Percentiles rank a stretch among this genome's conserved stretches.
These are phyloP conservation scores for Euphorbia schlechtendalii DNA, from an alignment of 441 rosid species.

Conservation along the genomic window DNA sequence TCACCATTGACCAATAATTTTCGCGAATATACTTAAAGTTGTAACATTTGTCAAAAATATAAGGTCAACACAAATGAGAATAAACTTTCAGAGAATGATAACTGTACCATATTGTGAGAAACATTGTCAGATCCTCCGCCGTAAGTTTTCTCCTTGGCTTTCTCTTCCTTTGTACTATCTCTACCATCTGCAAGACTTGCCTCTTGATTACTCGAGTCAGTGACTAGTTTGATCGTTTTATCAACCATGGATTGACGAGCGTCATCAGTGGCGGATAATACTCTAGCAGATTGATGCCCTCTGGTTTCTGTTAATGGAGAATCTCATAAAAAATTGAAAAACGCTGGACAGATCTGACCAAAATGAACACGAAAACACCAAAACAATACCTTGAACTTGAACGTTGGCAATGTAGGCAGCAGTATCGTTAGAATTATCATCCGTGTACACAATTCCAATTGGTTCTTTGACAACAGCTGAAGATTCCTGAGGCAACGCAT, in stretches of 20 bases:
- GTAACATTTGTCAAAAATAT: neutral
- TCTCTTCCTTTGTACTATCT: slow-evolving; percentile 10
- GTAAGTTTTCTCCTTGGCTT: neutral
- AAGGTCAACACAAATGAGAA: neutral
- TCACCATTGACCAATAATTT: slow-evolving; percentile 8
- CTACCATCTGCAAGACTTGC: slow-evolving; percentile 14
- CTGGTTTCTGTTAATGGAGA: slow-evolving; percentile 25
- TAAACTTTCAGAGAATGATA: neutral
- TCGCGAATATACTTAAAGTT: neutral
- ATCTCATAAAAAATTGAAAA: slow-evolving; percentile 18
- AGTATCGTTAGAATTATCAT: slow-evolving; percentile 18
- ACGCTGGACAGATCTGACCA: neutral
- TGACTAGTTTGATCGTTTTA: slow-evolving; percentile 45
- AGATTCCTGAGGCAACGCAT: slow-evolving; percentile 65
- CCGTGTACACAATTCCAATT: slow-evolving; percentile 44
- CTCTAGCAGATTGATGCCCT: slow-evolving; percentile 60
- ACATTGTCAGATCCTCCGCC: slow-evolving; percentile 12
- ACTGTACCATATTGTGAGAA: slow-evolving; percentile 31
- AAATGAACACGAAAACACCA: neutral
- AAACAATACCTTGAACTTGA: slow-evolving; percentile 7
- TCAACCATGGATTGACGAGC: slow-evolving; percentile 31
- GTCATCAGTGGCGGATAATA: slow-evolving; percentile 48
- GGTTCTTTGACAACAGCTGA: slow-evolving; percentile 40
- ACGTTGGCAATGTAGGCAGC: neutral
- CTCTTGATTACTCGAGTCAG: slow-evolving; percentile 16